phyloP scores from a whole-genome alignment of 225 moss, liverwort and hornwort species.

The Anthoceros angustus region DNA sequence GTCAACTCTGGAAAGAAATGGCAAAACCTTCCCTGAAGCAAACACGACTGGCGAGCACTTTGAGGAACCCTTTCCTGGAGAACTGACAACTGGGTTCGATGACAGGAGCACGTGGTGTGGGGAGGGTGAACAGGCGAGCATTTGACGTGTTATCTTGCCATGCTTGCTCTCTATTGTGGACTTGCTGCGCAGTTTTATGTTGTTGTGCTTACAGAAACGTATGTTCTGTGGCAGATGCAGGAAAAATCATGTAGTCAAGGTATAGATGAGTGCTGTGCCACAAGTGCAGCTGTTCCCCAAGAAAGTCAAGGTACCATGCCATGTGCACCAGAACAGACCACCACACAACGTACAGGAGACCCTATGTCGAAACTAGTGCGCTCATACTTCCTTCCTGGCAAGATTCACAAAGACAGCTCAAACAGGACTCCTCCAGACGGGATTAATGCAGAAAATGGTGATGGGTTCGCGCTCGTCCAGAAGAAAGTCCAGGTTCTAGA shows the following conservation, averaged over 20 bases:
- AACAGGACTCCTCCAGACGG: background rate
- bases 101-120: background rate
- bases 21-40: background rate
- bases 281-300: background rate
- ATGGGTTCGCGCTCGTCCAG: constrained; percentile 4
- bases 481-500: constrained; percentile 21
- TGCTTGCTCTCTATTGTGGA: background rate
- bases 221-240: too few relatives aligned
- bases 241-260: too few relatives aligned
- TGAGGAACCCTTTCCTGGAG: background rate
- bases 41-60: background rate
- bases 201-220: too few relatives aligned
- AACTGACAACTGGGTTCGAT: background rate
- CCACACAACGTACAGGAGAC: background rate
- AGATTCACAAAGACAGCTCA: background rate
- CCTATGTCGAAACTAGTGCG: background rate
- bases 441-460: background rate
- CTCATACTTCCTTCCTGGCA: background rate
- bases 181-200: too few relatives aligned
- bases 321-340: background rate
- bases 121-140: background rate
- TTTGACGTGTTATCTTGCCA: background rate
- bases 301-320: background rate
- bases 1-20: background rate
- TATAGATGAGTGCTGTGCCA: too few relatives aligned